Percentiles rank a stretch among this genome's conserved stretches.
phyloP scores from a whole-genome alignment of 495 filamentous ascomycete species.

The Hyphodiscus hymeniophilus region DNA sequence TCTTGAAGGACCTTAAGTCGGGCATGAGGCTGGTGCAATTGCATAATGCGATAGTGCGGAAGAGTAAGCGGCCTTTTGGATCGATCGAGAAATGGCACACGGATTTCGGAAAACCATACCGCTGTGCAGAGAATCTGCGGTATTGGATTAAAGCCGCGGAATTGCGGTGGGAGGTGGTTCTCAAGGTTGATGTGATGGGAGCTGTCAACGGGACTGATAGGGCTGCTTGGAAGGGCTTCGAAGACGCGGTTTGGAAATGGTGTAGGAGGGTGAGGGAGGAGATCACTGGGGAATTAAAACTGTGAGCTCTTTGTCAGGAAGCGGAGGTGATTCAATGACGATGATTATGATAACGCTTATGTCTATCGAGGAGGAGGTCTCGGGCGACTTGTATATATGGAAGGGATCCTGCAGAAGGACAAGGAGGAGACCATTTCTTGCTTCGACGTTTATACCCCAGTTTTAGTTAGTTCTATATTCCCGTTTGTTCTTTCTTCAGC shows the following conservation, averaged over 20 bases:
- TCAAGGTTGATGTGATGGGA: conserved; percentile 78
- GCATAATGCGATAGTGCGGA: conserved; percentile 80
- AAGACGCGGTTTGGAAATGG: conserved; percentile 73
- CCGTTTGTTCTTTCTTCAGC: no score
- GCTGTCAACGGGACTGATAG: conserved; percentile 63
- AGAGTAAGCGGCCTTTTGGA: conserved; percentile 82
- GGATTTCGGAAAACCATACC: conserved; percentile 89
- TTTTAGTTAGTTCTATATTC: no score
- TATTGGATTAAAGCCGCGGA: conserved; percentile 97
- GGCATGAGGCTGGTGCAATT: conserved; percentile 75
- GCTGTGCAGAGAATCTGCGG: conserved; percentile 83
- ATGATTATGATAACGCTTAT: no score
- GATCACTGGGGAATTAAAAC: conserved; percentile 41
- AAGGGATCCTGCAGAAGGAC: no score
- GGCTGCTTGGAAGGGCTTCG: conserved; percentile 69
- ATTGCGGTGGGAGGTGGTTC: conserved; percentile 82
- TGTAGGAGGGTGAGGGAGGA: conserved; percentile 68
- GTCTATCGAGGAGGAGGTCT: no score
- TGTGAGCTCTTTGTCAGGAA: conserved; percentile 7
- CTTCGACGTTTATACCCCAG: no score
- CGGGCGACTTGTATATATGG: no score
- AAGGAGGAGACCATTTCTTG: no score
- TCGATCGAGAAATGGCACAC: conserved; percentile 81
- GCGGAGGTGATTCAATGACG: neutral
- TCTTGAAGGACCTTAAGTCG: conserved; percentile 65